A percentile compares a stretch with the other conserved stretches of the same genome.
These are phyloP conservation scores for Zopfochytrium polystomum DNA, from an alignment of 371 early-diverging fungal species.

Conservation along the genomic window DNA sequence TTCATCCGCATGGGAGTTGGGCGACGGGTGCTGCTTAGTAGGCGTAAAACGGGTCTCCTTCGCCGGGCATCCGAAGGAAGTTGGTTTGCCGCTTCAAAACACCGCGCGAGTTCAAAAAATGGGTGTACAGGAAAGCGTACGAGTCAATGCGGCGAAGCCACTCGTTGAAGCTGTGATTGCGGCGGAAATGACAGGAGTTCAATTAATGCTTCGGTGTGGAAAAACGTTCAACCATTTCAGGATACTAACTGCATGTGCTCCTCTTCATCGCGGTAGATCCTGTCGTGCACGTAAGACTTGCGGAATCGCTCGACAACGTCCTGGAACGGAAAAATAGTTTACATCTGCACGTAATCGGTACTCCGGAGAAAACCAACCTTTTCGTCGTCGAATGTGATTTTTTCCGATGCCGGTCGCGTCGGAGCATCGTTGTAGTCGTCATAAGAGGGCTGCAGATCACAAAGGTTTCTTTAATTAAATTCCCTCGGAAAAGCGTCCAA, in stretches of 20 bases:
- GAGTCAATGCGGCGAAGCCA: conserved; percentile 41
- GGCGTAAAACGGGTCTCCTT: too few species aligned
- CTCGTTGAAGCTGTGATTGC: too few species aligned
- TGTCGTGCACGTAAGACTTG: conserved; percentile 34
- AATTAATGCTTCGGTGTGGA: neutral
- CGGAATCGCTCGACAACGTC: conserved; percentile 31
- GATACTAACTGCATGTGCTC: conserved; percentile 24
- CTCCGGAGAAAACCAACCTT: too few species aligned
- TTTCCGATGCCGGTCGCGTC: conserved; percentile 4
- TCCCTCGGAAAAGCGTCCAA: neutral
- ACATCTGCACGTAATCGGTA: too few species aligned
- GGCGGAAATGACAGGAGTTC: too few species aligned
- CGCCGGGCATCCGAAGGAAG: too few species aligned
- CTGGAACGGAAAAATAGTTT: too few species aligned
- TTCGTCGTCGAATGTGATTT: conserved; percentile 25
- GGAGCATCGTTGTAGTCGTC: conserved; percentile 33
- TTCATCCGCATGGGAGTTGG: too few species aligned
- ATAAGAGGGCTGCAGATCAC: conserved; percentile 22
- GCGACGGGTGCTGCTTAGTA: too few species aligned
- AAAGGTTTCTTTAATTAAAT: neutral
- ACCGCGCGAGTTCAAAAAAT: conserved; percentile 44
- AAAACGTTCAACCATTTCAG: neutral
- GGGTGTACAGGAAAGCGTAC: conserved; percentile 47
- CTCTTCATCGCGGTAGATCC: conserved; percentile 34
- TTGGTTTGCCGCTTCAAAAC: conserved; percentile 26